Base-by-base conservation (phyloP, 306 rosid species). In the Prunus mira region DNA sequence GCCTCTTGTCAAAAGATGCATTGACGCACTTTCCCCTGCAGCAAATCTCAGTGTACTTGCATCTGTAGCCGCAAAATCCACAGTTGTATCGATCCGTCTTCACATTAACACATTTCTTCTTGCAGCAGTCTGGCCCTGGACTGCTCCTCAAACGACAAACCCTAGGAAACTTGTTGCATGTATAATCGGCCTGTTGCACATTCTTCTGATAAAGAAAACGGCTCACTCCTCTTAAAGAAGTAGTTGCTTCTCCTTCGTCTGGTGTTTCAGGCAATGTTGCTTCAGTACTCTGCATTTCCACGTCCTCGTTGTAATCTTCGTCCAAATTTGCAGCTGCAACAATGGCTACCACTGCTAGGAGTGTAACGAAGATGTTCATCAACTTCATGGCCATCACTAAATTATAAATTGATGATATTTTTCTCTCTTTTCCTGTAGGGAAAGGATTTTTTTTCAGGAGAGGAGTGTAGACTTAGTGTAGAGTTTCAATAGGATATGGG, bases 1-100 rank as follows among this genome's bases (percentile, higher is more conserved):
- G 69, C 20, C 64, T 82, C 24, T 20, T 76, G 68, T 87, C 85
- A 63, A 61, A 87, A 6, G 74, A 76, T 1, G 82, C 54, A 75
- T 84, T 86, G 52, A 84, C 87, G 69, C 89, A 87, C 11, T 64
- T 49, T 2, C 86, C 91, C 55, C 71, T 86, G 80, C 91, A 86
- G 15, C 90, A 86, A 43, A 76, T 81, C 67, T 70, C 73, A 3
- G 81, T 20, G 73, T 85, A 84, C 60, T 67, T 85, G 30, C 91
- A 85, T 62, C 77, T 82, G 64, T 67, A 19, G 2, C 86, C 82
- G n/a, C 91, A 87, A 58, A 28, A 76, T 3, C 88, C 90, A 27
- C 90, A 89, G 69, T 89, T 87, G 49, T 69, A 5, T 10, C 66
- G 18, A 47, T 87, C 86, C 0, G 57, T 77, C 74, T 54, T 68